phyloP scores from a whole-genome alignment of 805 yeast species.

The Starmerella geochares region DNA sequence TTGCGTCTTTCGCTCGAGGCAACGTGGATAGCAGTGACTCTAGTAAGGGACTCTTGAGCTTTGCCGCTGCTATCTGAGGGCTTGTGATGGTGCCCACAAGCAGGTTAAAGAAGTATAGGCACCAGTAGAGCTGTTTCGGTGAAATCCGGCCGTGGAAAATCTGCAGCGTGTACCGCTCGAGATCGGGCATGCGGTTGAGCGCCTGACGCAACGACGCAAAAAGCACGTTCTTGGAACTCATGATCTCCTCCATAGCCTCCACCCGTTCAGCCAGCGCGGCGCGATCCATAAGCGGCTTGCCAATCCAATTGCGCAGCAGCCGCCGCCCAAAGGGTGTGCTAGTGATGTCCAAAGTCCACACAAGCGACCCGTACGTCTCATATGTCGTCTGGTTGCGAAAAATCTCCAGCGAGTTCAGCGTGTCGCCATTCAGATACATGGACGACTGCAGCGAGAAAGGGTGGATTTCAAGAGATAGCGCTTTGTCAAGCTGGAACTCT shows the following conservation, averaged over 20 bases:
- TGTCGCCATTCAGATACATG: constrained; percentile 52
- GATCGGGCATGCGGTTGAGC: constrained; percentile 40
- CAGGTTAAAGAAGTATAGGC: constrained; percentile 40
- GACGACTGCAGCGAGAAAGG: constrained; percentile 41
- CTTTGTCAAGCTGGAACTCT: constrained; percentile 51
- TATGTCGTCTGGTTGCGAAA: constrained; percentile 54
- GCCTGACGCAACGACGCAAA: constrained; percentile 28
- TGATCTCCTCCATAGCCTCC: constrained; percentile 48
- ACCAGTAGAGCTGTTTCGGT: constrained; percentile 49
- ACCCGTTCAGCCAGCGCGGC: constrained; percentile 49
- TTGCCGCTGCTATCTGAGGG: constrained; percentile 24
- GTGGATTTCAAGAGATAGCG: constrained; percentile 41
- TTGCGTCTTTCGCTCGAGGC: constrained; percentile 29
- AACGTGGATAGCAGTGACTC: constrained; percentile 35
- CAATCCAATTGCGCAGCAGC: constrained; percentile 59
- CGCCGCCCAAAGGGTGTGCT: constrained; percentile 67
- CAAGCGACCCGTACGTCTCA: constrained; percentile 53
- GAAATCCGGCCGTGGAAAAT: constrained; percentile 51
- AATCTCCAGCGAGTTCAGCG: constrained; percentile 64
- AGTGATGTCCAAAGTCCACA: constrained; percentile 76
- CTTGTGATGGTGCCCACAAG: constrained; percentile 25
- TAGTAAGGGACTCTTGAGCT: constrained; percentile 33
- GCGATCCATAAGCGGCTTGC: constrained; percentile 53
- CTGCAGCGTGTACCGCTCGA: constrained; percentile 48
- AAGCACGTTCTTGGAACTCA: constrained; percentile 11